Conservation (phyloP, 768 basidiomycete genomes). For the Auricularia auricula-judae region DNA sequence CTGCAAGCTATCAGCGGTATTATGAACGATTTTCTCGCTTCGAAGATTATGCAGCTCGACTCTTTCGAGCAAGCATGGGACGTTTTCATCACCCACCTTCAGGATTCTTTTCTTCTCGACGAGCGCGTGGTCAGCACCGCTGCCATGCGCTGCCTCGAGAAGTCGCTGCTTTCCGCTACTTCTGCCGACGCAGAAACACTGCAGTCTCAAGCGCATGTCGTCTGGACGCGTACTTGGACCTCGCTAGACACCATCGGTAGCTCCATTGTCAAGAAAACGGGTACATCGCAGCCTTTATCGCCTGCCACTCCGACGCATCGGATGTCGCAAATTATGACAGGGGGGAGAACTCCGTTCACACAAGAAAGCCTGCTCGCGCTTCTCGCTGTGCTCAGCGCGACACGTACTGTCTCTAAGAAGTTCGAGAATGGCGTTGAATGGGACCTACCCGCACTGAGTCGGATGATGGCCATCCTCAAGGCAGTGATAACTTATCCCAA, state of each 20-base stretch:
- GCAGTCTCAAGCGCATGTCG: conserved; percentile 32
- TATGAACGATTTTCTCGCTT: conserved; percentile 65
- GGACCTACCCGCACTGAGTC: conserved; percentile 49
- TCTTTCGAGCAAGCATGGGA: conserved; percentile 67
- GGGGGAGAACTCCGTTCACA: conserved; percentile 38
- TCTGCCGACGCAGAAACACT: conserved; percentile 22
- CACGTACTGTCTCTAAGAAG: conserved; percentile 37
- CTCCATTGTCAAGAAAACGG: conserved; percentile 26
- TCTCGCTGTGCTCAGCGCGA: conserved; percentile 57
- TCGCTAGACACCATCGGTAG: conserved; percentile 58
- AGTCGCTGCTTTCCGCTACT: conserved; percentile 51
- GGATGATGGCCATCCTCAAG: conserved; percentile 72
- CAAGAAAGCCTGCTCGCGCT: conserved; percentile 83
- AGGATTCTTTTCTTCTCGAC: conserved; percentile 58
- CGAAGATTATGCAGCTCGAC: conserved; percentile 61
- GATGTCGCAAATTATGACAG: conserved; percentile 13
- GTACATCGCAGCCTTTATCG: conserved; percentile 4
- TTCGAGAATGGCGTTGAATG: conserved; percentile 45
- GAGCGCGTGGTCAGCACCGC: conserved; percentile 64
- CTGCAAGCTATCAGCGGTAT: conserved; percentile 76
- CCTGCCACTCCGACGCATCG: conserved; percentile 7
- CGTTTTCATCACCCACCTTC: conserved; percentile 60
- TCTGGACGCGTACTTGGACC: conserved; percentile 57
- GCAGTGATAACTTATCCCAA: conserved; percentile 68
- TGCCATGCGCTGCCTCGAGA: conserved; percentile 77